Conservation (phyloP, 352 stramenopile species). For the Globisporangium parvum region DNA sequence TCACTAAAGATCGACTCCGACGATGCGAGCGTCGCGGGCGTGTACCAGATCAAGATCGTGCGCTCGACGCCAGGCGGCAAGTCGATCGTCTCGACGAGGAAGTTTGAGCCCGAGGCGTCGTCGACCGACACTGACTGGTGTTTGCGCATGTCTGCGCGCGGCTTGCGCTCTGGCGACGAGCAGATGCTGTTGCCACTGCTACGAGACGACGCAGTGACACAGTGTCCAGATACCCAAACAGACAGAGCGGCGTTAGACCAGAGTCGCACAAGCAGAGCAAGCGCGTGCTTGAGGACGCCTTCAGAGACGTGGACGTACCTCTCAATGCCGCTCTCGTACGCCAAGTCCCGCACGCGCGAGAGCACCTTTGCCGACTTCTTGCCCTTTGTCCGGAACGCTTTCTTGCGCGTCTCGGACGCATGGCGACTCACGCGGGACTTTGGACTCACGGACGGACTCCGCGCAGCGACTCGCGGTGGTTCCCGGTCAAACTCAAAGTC, state of each 20-base stretch:
- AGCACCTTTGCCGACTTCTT: slow-evolving; percentile 43
- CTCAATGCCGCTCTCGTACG: slow-evolving; percentile 73
- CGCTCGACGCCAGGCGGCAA: slow-evolving; percentile 79
- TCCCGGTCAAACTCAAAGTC: slow-evolving; percentile 88
- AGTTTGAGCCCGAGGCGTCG: slow-evolving; percentile 74
- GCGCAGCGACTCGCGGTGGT: slow-evolving; percentile 27
- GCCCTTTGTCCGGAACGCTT: slow-evolving; percentile 39
- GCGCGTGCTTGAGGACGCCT: background rate
- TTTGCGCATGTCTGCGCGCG: slow-evolving; percentile 39
- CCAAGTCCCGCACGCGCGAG: slow-evolving; percentile 48
- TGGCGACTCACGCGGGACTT: slow-evolving; percentile 37
- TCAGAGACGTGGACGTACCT: slow-evolving; percentile 34
- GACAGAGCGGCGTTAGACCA: background rate
- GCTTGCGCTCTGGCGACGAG: slow-evolving; percentile 70
- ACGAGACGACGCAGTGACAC: background rate
- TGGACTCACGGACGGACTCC: slow-evolving; percentile 49
- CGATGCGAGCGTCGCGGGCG: slow-evolving; percentile 34
- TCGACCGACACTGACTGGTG: slow-evolving; percentile 37
- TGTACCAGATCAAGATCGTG: slow-evolving; percentile 89
- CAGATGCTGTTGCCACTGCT: slow-evolving; percentile 49
- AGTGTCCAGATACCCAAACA: too few relatives aligned
- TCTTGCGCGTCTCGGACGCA: slow-evolving; percentile 35
- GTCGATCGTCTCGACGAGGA: slow-evolving; percentile 84
- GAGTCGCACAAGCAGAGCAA: background rate
- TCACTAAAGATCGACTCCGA: slow-evolving; percentile 33